phyloP scores from a whole-genome alignment of 176 grass and related monocot genomes.

The Aegilops longissima region DNA sequence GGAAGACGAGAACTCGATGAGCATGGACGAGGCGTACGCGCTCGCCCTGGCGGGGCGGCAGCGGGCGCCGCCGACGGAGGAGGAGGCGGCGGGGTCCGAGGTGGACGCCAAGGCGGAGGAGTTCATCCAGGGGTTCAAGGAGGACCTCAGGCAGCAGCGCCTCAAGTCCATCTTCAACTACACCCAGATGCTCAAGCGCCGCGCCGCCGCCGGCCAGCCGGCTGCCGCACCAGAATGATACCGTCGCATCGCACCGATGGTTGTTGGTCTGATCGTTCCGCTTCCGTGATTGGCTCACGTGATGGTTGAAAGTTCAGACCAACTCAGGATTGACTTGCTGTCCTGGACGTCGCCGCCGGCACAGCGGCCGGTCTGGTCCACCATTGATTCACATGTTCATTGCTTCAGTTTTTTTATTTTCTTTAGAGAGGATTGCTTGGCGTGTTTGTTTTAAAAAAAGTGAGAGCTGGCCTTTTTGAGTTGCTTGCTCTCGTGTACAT shows the following conservation, averaged over 20 bases:
- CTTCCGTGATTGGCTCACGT: not conserved
- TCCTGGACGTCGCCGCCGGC: not conserved
- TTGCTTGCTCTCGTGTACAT: not conserved
- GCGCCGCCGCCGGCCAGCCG: not conserved
- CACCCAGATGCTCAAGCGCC: constrained; percentile 55
- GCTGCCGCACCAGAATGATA: not conserved
- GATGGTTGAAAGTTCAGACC: not conserved
- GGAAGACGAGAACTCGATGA: constrained; percentile 28
- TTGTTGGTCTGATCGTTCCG: not conserved
- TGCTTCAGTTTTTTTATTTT: not conserved
- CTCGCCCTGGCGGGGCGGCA: constrained; percentile 18
- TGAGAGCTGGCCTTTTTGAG: not conserved
- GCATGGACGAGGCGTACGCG: constrained; percentile 52
- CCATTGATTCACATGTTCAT: not conserved
- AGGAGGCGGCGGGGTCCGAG: constrained; percentile 22
- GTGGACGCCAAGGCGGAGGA: constrained; percentile 48
- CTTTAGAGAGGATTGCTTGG: not conserved
- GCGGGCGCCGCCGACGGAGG: constrained; percentile 5
- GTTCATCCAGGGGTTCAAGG: constrained; percentile 33
- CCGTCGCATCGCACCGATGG: not conserved
- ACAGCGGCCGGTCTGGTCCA: not conserved
- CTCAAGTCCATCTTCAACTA: constrained; percentile 59
- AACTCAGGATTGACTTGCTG: not conserved
- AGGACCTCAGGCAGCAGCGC: constrained; percentile 40
- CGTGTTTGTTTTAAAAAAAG: not conserved